Base-by-base conservation (phyloP, 164 flowering plant genomes). In the Vitis cinerea region DNA sequence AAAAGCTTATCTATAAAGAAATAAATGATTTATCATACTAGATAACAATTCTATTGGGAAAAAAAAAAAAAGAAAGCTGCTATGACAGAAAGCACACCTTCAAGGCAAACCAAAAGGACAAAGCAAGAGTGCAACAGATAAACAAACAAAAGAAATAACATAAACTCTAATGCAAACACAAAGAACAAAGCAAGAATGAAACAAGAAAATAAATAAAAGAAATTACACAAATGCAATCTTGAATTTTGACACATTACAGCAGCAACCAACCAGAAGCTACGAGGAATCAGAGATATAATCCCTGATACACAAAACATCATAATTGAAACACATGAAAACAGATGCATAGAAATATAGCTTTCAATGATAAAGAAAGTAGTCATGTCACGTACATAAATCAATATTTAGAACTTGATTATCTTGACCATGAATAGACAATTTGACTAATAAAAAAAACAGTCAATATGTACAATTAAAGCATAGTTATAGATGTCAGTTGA, bases 221-320 rank as follows among this genome's bases (percentile, higher is more conserved):
- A 61, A 23, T 48, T 63, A 19, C 66, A 64, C 56, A 50, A 50
- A 29, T 64, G 51, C 50, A 31, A 62, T 17, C 48, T n/a, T 15
- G 16, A n/a, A 47, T 19, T 44, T 64, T 64, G 55, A 64, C 30
- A 49, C 48, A 64, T 16, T 47, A 62, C 23, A 27, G 29, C 49
- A n/a, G 14, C 48, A 15, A 66, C 50, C 60, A 29, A 10, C 31
- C 49, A 66, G 55, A 55, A 30, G 27, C n/a, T 30, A n/a, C 55
- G 9, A 14, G 57, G 5, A 54, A 30, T 51, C 47, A 54, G n/a
- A 16, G n/a, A 15, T n/a, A 29, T 12, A 50, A 50, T 27, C 10
- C 61, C 0, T 5, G 44, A 59, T 12, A 13, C 56, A 53, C 4
- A 13, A 23, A 58, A 59, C 3, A 10, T 23, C 10, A 59, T 1